Conservation (phyloP, 2,329 filamentous ascomycete species). For the Cladosporium austrohemisphaericum region DNA sequence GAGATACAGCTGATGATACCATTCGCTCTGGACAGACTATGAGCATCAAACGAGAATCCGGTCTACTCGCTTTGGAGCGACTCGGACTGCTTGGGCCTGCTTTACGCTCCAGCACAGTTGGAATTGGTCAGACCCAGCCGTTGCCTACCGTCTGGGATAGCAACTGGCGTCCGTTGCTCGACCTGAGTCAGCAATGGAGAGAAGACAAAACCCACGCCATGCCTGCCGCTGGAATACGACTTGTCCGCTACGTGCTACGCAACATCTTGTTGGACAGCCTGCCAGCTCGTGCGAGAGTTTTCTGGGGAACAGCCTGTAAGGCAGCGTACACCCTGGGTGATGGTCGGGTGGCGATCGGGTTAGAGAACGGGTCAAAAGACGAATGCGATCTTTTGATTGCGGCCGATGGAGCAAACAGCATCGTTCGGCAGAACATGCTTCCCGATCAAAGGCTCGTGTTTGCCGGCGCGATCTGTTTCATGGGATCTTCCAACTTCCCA, state of each 20-base stretch:
- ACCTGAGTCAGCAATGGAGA: not conserved
- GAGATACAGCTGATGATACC: too few species aligned
- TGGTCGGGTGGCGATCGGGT: slow-evolving; percentile 6
- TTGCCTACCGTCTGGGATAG: not conserved
- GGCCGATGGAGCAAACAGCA: slow-evolving; percentile 21
- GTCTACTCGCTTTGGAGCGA: slow-evolving; percentile 15
- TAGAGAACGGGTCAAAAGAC: slow-evolving; percentile 9
- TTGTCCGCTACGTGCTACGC: slow-evolving; percentile 3
- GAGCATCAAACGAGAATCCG: slow-evolving; percentile 10
- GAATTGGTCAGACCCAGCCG: not conserved
- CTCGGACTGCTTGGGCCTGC: slow-evolving; percentile 16
- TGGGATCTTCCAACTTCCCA: slow-evolving; percentile 15
- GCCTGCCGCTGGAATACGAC: not conserved
- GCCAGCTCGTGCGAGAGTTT: not conserved
- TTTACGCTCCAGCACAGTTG: slow-evolving; percentile 10
- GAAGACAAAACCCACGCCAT: not conserved
- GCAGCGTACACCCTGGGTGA: not conserved
- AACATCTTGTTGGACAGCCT: slow-evolving; percentile 4
- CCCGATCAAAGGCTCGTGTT: slow-evolving; percentile 14
- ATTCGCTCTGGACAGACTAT: too few species aligned
- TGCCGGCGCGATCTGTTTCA: slow-evolving; percentile 14
- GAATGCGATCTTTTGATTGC: slow-evolving; percentile 20
- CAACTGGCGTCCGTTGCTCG: slow-evolving; percentile 1
- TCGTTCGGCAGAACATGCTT: slow-evolving; percentile 10
- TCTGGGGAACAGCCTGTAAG: slow-evolving; percentile 7